These are phyloP conservation scores for Ampelocalamus luodianensis DNA, from an alignment of 176 grass and related monocot genomes.

Conservation along the genomic window DNA sequence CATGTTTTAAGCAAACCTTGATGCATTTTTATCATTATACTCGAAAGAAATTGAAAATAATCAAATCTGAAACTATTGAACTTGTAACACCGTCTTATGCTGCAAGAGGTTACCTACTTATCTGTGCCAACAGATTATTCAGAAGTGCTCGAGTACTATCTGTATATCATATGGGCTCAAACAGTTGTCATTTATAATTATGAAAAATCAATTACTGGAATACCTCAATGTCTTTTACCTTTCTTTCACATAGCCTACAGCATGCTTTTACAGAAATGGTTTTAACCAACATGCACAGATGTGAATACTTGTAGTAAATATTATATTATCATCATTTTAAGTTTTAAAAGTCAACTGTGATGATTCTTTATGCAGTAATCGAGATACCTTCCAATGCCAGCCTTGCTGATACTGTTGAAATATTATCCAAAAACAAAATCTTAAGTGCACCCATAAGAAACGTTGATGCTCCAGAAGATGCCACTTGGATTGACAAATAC, in stretches of 20 bases:
- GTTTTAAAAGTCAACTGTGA: conserved; percentile 12
- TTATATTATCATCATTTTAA: background rate
- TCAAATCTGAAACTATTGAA: conserved; percentile 13
- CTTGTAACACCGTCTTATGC: background rate
- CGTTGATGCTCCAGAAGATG: conserved; percentile 83
- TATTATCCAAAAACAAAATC: conserved; percentile 92
- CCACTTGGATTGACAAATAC: conserved; percentile 96
- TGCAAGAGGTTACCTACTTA: background rate
- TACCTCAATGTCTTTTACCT: background rate
- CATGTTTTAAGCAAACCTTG: background rate
- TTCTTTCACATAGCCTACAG: background rate
- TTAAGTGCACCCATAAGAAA: conserved; percentile 89
- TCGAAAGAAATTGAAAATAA: background rate
- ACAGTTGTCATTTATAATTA: background rate
- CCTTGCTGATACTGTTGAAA: conserved; percentile 77
- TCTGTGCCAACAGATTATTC: conserved; percentile 12
- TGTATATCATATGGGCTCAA: background rate
- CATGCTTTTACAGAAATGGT: background rate
- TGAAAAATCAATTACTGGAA: background rate
- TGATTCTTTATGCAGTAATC: conserved; percentile 64
- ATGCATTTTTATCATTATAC: background rate
- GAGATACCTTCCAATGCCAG: conserved; percentile 85
- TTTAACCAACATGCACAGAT: background rate
- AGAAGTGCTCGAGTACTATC: background rate
- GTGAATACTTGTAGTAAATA: background rate